A percentile compares a stretch with the other conserved stretches of the same genome.
Conservation (phyloP, 192 early-diverging fungal species). For the Geranomyces michiganensis region DNA sequence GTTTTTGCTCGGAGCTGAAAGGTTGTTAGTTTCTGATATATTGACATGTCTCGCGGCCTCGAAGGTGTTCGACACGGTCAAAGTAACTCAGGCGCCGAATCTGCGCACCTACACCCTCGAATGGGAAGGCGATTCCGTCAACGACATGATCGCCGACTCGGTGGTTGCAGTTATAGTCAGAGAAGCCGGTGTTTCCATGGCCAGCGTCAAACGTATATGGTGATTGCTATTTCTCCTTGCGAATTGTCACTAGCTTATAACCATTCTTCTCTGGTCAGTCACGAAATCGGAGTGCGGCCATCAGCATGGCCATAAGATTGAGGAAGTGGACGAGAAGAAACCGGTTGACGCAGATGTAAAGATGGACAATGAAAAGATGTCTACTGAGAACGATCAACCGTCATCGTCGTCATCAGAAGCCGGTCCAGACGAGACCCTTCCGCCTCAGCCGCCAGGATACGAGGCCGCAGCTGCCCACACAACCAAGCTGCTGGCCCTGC, state of each 20-base stretch:
- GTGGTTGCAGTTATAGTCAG: slow-evolving; percentile 77
- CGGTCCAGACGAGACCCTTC: background rate
- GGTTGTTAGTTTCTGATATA: background rate
- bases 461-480: background rate
- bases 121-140: slow-evolving; percentile 89
- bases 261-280: background rate
- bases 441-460: background rate
- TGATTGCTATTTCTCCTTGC: background rate
- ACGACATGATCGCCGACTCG: slow-evolving; percentile 96
- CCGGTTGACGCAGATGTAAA: background rate
- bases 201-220: slow-evolving; percentile 76
- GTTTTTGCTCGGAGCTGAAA: background rate
- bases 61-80: slow-evolving; percentile 75
- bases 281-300: slow-evolving; percentile 8
- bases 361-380: background rate
- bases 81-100: slow-evolving; percentile 62
- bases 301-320: background rate
- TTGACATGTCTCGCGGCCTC: slow-evolving; percentile 14
- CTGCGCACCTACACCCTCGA: slow-evolving; percentile 75
- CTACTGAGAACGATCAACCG: background rate
- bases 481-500: background rate
- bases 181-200: slow-evolving; percentile 84
- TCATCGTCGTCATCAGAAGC: background rate
- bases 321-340: background rate
- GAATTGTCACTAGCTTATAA: background rate